Conservation (phyloP, 495 filamentous ascomycete species). For the Lindgomyces ingoldianus region DNA sequence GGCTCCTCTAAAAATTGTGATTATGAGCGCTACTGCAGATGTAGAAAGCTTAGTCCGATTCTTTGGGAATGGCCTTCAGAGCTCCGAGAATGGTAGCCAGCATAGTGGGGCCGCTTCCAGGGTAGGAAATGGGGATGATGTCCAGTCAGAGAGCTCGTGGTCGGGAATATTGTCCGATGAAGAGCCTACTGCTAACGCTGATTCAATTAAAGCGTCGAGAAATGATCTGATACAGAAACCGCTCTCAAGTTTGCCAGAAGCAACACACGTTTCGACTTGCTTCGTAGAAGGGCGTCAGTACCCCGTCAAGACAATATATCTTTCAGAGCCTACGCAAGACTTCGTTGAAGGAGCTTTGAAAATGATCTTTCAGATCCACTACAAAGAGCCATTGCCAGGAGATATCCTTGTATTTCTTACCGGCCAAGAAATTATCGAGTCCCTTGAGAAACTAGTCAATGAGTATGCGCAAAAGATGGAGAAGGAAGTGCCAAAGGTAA, state of each 20-base stretch:
- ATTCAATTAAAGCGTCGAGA: neutral
- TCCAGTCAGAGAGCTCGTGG: neutral
- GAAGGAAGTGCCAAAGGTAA: constrained; percentile 70
- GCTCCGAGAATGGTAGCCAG: neutral
- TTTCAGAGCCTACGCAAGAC: constrained; percentile 74
- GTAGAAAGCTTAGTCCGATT: constrained; percentile 74
- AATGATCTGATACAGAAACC: neutral
- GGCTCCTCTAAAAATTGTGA: constrained; percentile 73
- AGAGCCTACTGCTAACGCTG: neutral
- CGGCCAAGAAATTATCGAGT: constrained; percentile 90
- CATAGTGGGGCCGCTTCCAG: neutral
- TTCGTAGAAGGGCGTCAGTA: constrained; percentile 87
- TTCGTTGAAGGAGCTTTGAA: constrained; percentile 80
- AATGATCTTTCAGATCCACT: constrained; percentile 85
- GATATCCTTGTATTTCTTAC: constrained; percentile 93
- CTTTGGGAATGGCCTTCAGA: constrained; percentile 53
- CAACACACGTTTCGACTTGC: constrained; percentile 54
- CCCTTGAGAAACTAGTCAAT: constrained; percentile 75
- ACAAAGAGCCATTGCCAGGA: constrained; percentile 82
- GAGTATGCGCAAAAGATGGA: constrained; percentile 72
- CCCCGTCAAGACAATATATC: constrained; percentile 77
- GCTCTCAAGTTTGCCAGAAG: neutral
- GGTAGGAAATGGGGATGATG: neutral
- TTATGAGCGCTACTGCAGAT: constrained; percentile 97
- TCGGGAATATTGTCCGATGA: neutral